Percentiles rank a stretch among this genome's conserved stretches.
Conservation (phyloP, 2,329 filamentous ascomycete species). For the Botrytis galanthina region DNA sequence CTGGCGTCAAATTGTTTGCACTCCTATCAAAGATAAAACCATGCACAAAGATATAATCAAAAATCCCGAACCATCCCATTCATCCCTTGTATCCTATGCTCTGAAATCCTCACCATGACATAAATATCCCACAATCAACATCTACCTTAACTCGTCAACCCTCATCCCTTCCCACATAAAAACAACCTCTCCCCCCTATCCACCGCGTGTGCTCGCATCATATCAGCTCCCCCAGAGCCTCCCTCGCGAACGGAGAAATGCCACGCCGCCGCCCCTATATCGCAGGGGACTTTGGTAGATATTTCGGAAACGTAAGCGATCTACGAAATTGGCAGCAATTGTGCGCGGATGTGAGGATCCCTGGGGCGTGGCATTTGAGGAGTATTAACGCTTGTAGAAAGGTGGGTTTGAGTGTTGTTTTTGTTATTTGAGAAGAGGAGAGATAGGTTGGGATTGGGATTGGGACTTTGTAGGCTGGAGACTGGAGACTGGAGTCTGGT, state of each 20-base stretch:
- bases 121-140: not conserved
- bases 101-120: not conserved
- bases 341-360: conserved; percentile 1
- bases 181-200: not conserved
- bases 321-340: conserved; percentile 15
- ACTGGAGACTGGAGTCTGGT: not conserved
- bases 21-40: too few species aligned
- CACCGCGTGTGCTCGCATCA: not conserved
- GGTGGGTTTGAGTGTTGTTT: not conserved
- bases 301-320: not conserved
- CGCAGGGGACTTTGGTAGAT: not conserved
- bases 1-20: not conserved
- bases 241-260: not conserved
- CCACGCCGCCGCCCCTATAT: not conserved
- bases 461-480: not conserved
- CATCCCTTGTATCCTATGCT: not conserved
- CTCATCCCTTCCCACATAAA: not conserved
- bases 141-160: not conserved
- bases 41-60: not conserved
- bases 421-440: not conserved
- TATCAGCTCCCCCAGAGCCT: not conserved
- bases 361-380: not conserved
- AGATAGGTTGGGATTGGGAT: not conserved
- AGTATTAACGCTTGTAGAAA: not conserved
- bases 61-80: not conserved